phyloP scores from a whole-genome alignment of 768 basidiomycete genomes.

The Suillus fuscotomentosus region DNA sequence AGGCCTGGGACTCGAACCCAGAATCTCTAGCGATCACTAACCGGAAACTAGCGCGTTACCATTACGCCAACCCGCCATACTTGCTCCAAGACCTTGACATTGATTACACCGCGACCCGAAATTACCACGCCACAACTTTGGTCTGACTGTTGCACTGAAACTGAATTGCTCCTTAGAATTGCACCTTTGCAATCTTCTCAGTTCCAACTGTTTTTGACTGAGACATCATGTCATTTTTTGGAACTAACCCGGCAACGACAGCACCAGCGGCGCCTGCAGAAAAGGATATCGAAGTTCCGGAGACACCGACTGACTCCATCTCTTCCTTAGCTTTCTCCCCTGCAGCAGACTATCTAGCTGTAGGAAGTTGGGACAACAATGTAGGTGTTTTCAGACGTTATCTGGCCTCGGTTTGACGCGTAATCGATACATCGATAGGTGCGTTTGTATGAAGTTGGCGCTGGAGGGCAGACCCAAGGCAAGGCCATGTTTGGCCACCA shows the following conservation, averaged over 20 bases:
- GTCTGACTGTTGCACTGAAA: neutral
- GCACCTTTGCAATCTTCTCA: constrained; percentile 1
- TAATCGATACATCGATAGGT: constrained; percentile 52
- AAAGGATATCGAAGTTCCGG: constrained; percentile 78
- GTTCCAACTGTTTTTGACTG: neutral
- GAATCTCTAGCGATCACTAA: constrained; percentile 49
- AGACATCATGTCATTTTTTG: constrained; percentile 44
- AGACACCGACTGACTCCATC: constrained; percentile 85
- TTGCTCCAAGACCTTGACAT: neutral
- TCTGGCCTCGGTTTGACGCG: constrained; percentile 9
- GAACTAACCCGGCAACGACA: constrained; percentile 27
- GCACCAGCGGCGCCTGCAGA: constrained; percentile 45
- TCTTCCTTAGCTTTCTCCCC: constrained; percentile 84
- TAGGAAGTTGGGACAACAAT: constrained; percentile 93
- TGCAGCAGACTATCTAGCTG: constrained; percentile 85
- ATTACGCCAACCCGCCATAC: constrained; percentile 58
- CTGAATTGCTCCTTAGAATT: constrained; percentile 1
- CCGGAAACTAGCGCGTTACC: constrained; percentile 67
- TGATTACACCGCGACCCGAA: neutral
- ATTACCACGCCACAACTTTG: constrained; percentile 16
- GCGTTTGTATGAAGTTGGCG: constrained; percentile 86
- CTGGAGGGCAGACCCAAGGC: constrained; percentile 76
- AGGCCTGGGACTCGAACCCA: constrained; percentile 64
- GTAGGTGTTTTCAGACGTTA: constrained; percentile 40
- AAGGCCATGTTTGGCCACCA: constrained; percentile 92